Percentiles rank a stretch among this genome's conserved stretches.
Conservation (phyloP, 768 basidiomycete species). For the Sporobolomyces phaffii region DNA sequence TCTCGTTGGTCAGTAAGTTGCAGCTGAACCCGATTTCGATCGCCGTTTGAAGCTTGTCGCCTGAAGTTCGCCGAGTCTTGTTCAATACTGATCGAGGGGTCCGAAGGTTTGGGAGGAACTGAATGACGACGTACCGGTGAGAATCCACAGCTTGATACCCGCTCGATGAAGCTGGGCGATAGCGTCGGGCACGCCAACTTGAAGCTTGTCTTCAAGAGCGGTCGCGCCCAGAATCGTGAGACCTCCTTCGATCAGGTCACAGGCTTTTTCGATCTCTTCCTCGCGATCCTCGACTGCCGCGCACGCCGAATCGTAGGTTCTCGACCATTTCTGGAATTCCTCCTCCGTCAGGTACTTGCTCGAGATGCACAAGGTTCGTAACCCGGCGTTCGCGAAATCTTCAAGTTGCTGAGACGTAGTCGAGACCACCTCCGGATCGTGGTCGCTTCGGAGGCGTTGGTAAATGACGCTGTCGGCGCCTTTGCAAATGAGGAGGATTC, state of each 20-base stretch:
- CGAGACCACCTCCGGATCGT: slow-evolving; percentile 67
- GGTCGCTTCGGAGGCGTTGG: slow-evolving; percentile 68
- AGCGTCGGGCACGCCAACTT: slow-evolving; percentile 92
- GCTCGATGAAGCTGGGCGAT: slow-evolving; percentile 85
- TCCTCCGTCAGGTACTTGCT: slow-evolving; percentile 71
- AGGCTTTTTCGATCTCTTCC: slow-evolving; percentile 83
- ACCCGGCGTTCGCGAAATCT: slow-evolving; percentile 80
- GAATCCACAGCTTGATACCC: slow-evolving; percentile 96
- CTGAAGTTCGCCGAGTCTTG: slow-evolving; percentile 47
- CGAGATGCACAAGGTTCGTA: slow-evolving; percentile 85
- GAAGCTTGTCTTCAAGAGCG: slow-evolving; percentile 92
- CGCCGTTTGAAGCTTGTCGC: slow-evolving; percentile 95
- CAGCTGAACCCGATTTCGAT: slow-evolving; percentile 97
- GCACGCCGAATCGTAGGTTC: slow-evolving; percentile 73
- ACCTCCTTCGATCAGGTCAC: slow-evolving; percentile 72
- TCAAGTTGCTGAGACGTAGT: slow-evolving; percentile 83
- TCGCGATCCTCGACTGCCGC: slow-evolving; percentile 72
- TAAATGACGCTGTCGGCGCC: slow-evolving; percentile 97
- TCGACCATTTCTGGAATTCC: slow-evolving; percentile 75
- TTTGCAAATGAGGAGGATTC: slow-evolving; percentile 80
- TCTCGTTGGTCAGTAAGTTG: slow-evolving; percentile 84
- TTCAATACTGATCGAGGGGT: too few species aligned
- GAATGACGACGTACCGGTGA: slow-evolving; percentile 71
- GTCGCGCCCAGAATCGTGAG: slow-evolving; percentile 86
- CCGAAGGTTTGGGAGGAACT: too few species aligned